phyloP scores from a whole-genome alignment of 2,329 filamentous ascomycete genomes.

The Clonostachys sp. region DNA sequence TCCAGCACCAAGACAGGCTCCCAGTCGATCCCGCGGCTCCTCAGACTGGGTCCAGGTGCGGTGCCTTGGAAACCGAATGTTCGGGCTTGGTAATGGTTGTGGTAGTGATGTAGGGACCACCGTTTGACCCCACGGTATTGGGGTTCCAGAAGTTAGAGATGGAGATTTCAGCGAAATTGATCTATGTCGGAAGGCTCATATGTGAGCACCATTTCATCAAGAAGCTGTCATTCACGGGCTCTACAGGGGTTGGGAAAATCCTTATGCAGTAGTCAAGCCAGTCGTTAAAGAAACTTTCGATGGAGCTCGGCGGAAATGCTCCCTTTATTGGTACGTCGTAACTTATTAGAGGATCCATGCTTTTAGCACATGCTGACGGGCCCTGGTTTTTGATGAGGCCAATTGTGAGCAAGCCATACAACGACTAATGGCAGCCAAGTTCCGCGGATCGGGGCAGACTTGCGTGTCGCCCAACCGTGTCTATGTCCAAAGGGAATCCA shows the following conservation, averaged over 20 bases:
- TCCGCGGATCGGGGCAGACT: conserved; percentile 84
- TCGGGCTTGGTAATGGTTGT: too few relatives aligned
- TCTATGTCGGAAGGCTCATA: conserved; percentile 58
- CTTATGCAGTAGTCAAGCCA: conserved; percentile 69
- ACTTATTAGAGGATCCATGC: conserved; percentile 67
- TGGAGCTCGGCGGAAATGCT: conserved; percentile 66
- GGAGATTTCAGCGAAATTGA: too few relatives aligned
- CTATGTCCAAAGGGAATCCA: conserved; percentile 64
- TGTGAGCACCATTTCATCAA: conserved; percentile 60
- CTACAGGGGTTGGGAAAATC: conserved; percentile 34
- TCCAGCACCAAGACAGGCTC: not conserved
- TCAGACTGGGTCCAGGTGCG: too few relatives aligned
- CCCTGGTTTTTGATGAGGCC: not conserved
- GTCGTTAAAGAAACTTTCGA: conserved; percentile 61
- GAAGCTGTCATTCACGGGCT: conserved; percentile 74
- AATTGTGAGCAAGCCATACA: conserved; percentile 6
- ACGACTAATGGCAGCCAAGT: conserved; percentile 66
- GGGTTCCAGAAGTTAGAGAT: too few relatives aligned
- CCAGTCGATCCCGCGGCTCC: conserved; percentile 20
- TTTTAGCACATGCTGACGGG: conserved; percentile 60
- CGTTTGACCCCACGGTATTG: too few relatives aligned
- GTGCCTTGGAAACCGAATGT: too few relatives aligned
- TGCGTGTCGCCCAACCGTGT: conserved; percentile 82
- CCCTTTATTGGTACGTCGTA: conserved; percentile 40
- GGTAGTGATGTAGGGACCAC: too few relatives aligned